These are phyloP conservation scores for Xylaria scruposa DNA, from an alignment of 495 filamentous ascomycete species.

Conservation along the genomic window DNA sequence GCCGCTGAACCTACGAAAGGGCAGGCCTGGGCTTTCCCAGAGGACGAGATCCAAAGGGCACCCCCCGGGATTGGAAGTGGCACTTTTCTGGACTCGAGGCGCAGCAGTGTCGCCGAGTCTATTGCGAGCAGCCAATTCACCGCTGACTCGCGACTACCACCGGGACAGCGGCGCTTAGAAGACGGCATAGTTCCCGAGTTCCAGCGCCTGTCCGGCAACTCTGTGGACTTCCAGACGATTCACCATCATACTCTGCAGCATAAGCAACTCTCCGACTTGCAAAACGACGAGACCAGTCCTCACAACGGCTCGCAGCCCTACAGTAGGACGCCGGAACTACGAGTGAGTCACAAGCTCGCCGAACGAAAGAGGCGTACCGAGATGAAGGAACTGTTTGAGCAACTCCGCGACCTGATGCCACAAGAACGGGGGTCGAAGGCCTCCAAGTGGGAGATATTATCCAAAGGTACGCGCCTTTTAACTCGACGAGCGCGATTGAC, in stretches of 20 bases:
- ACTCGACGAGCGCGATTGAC: not conserved
- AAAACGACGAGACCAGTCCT: slow-evolving; percentile 61
- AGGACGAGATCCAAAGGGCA: slow-evolving; percentile 66
- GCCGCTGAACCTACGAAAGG: slow-evolving; percentile 82
- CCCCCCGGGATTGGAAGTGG: slow-evolving; percentile 53
- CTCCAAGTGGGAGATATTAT: slow-evolving; percentile 99
- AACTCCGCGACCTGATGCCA: slow-evolving; percentile 80
- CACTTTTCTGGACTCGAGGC: slow-evolving; percentile 68
- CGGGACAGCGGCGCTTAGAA: slow-evolving; percentile 71
- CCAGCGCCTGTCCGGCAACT: slow-evolving; percentile 43
- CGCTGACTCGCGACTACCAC: slow-evolving; percentile 69
- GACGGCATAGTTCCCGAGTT: slow-evolving; percentile 56
- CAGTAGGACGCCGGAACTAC: slow-evolving; percentile 91
- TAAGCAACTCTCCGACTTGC: slow-evolving; percentile 70
- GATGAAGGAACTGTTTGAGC: slow-evolving; percentile 97
- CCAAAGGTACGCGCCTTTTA: slow-evolving; percentile 68
- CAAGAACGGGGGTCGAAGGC: slow-evolving; percentile 90
- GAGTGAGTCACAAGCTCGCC: slow-evolving; percentile 93
- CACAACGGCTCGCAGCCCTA: slow-evolving; percentile 76
- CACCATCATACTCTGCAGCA: slow-evolving; percentile 83
- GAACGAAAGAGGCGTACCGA: slow-evolving; percentile 95
- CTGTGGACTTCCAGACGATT: slow-evolving; percentile 50
- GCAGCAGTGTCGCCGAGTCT: slow-evolving; percentile 76
- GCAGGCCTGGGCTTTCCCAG: slow-evolving; percentile 82
- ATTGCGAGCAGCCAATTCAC: slow-evolving; percentile 77